Conservation (phyloP, 208 protist genomes). For the Borovskyia barvae region DNA sequence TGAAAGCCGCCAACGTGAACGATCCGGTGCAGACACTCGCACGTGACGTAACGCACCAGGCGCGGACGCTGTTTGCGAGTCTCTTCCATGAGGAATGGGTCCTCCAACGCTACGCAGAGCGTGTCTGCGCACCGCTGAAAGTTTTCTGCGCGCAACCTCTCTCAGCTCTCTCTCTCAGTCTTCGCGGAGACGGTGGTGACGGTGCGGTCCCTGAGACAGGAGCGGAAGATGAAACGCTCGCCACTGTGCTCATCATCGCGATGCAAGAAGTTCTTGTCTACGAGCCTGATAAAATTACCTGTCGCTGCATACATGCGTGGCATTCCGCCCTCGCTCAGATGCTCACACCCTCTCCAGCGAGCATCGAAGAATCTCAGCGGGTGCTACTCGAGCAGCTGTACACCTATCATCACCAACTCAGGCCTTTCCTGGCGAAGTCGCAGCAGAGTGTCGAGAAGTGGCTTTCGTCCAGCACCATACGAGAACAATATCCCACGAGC, state of each 20-base stretch:
- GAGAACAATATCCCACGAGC: slow-evolving; percentile 30
- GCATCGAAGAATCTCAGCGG: slow-evolving; percentile 17
- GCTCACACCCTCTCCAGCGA: slow-evolving; percentile 9
- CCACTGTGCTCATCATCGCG: slow-evolving; percentile 1
- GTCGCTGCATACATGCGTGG: slow-evolving; percentile 41
- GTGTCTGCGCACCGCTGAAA: slow-evolving; percentile 9
- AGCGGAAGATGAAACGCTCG: slow-evolving; percentile 7
- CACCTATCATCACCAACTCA: slow-evolving; percentile 13
- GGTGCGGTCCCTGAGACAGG: not conserved
- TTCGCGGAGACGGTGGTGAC: not conserved
- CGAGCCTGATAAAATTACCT: slow-evolving; percentile 48
- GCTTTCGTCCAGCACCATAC: slow-evolving; percentile 29
- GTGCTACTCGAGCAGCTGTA: slow-evolving; percentile 21
- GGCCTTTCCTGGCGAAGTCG: slow-evolving; percentile 26
- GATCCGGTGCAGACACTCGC: slow-evolving; percentile 17
- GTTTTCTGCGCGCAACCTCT: slow-evolving; percentile 21
- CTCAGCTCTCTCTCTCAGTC: not conserved
- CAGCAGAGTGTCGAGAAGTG: slow-evolving; percentile 39
- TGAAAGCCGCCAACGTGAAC: slow-evolving; percentile 2
- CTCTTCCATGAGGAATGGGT: slow-evolving; percentile 27
- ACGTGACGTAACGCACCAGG: slow-evolving; percentile 18
- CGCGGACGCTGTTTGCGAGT: slow-evolving; percentile 11
- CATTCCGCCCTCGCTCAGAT: slow-evolving; percentile 23
- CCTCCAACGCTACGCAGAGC: slow-evolving; percentile 21
- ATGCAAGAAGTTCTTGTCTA: slow-evolving; percentile 41